These are phyloP conservation scores for Combretum micranthum DNA, from an alignment of 345 rosid species.

Conservation along the genomic window DNA sequence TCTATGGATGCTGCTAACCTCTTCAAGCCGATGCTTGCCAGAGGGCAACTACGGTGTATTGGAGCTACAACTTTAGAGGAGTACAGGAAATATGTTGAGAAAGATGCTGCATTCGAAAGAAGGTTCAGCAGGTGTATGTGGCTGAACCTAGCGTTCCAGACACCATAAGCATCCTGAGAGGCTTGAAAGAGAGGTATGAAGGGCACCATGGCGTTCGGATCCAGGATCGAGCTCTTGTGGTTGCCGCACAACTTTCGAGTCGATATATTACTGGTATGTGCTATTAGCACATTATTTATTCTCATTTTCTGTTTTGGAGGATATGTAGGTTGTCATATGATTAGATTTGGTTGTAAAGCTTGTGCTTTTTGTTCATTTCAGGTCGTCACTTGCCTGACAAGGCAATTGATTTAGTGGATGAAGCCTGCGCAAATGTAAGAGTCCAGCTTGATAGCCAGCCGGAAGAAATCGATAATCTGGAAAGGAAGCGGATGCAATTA, in stretches of 20 bases:
- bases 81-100: conserved; percentile 93
- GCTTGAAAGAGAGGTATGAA: conserved; percentile 85
- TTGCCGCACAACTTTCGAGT: conserved; percentile 86
- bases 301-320: not conserved
- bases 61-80: conserved; percentile 94
- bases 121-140: conserved; percentile 91
- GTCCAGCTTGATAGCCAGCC: conserved; percentile 98
- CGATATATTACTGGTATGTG: conserved; percentile 77
- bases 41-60: conserved; percentile 90
- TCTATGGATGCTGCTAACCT: conserved; percentile 98
- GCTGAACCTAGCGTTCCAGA: conserved; percentile 89
- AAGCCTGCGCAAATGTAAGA: conserved; percentile 91
- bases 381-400: conserved; percentile 92
- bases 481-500: conserved; percentile 77
- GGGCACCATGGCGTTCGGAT: conserved; percentile 96
- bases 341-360: not conserved
- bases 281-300: not conserved
- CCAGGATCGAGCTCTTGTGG: conserved; percentile 73
- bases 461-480: conserved; percentile 86
- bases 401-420: conserved; percentile 91
- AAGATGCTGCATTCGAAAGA: conserved; percentile 92
- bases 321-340: not conserved
- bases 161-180: conserved; percentile 80
- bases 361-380: conserved; percentile 7
- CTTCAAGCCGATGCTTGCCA: conserved; percentile 91